Conservation (phyloP, 2,329 filamentous ascomycete species). For the Sclerotinia minor region DNA sequence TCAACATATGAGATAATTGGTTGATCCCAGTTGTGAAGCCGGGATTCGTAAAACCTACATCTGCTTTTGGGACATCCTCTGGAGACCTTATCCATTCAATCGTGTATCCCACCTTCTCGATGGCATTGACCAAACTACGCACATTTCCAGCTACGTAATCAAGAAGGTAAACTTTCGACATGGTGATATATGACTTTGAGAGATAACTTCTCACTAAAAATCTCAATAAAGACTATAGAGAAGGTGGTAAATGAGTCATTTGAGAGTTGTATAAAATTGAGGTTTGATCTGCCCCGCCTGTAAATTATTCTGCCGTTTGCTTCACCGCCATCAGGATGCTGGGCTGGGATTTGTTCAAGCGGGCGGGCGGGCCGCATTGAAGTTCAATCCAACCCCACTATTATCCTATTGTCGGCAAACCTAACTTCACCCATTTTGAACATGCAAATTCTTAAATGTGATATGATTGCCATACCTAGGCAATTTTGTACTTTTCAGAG, state of each 20-base stretch:
- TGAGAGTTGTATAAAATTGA: background rate
- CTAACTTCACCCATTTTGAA: background rate
- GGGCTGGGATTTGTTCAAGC: background rate
- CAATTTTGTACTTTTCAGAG: no score
- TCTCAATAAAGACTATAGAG: conserved; percentile 1
- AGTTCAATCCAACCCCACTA: background rate
- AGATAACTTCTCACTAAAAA: background rate
- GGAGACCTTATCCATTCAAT: conserved; percentile 90
- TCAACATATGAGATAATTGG: rapidly evolving
- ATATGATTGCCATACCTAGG: background rate
- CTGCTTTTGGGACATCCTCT: conserved; percentile 78
- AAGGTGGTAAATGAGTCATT: conserved; percentile 6
- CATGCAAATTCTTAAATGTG: background rate
- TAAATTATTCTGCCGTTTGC: conserved; percentile 5
- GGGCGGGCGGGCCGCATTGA: conserved; percentile 3
- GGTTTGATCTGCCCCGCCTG: conserved; percentile 6
- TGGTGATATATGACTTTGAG: conserved; percentile 42
- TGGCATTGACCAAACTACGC: conserved; percentile 92
- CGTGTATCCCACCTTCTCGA: conserved; percentile 90
- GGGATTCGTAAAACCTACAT: conserved; percentile 55
- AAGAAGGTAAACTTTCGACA: conserved; percentile 75
- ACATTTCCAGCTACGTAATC: conserved; percentile 97
- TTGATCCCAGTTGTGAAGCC: background rate
- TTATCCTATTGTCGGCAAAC: background rate
- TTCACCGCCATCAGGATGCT: background rate